Evolutionary conservation across 169 alveolate species (phyloP).

Genomic region (Plasmodium fragile): DNA sequence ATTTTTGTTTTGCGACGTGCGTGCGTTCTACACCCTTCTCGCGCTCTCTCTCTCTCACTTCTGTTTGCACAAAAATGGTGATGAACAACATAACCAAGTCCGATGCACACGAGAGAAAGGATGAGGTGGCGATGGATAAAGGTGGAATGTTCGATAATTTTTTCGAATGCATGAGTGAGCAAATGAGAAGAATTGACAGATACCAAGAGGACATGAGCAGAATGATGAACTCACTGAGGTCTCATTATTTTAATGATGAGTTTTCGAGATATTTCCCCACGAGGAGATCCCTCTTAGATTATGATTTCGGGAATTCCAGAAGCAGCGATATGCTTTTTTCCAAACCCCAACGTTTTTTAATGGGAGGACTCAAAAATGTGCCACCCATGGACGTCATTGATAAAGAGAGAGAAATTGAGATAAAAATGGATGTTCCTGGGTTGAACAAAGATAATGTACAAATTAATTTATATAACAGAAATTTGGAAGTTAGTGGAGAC

Average conservation of each 20-base stretch:
- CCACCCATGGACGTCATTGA: conserved; percentile 54
- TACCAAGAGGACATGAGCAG: conserved; percentile 43
- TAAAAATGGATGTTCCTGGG: conserved; percentile 64
- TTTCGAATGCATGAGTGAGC: conserved; percentile 44
- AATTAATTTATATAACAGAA: conserved; percentile 10
- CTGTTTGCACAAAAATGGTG: conserved; percentile 14
- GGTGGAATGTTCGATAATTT: conserved; percentile 15
- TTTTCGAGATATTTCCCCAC: conserved; percentile 30
- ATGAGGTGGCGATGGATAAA: neutral
- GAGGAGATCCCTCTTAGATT: conserved; percentile 35
- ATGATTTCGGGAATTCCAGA: conserved; percentile 20
- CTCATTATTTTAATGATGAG: conserved; percentile 25
- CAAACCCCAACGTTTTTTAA: conserved; percentile 4
- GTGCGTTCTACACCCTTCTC: neutral
- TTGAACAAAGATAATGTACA: conserved; percentile 51
- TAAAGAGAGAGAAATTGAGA: conserved; percentile 44
- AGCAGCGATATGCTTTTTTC: conserved; percentile 9
- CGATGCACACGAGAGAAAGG: conserved; percentile 1
- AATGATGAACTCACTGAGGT: conserved; percentile 47
- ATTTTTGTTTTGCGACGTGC: neutral
- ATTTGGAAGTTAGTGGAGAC: conserved; percentile 35
- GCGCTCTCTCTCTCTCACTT: neutral
- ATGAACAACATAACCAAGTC: neutral
- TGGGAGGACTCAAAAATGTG: conserved; percentile 6
- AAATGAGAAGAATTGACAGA: conserved; percentile 11